Evolutionary conservation across 2,329 filamentous ascomycete genomes (phyloP).

Genomic region (Diaporthe aspalathi): DNA sequence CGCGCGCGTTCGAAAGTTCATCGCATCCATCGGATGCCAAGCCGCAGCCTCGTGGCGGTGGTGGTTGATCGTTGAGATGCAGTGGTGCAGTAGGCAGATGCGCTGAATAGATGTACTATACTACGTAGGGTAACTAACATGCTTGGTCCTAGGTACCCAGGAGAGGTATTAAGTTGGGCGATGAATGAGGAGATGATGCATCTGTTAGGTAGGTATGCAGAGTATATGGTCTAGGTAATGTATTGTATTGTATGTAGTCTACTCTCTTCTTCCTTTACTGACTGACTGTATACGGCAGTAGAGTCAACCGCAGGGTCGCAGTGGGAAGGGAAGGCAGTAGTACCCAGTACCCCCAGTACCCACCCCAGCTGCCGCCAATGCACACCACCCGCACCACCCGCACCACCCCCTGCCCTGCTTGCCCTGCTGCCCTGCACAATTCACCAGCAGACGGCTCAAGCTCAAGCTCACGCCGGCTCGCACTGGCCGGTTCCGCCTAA

Average conservation of each 20-base stretch:
- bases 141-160: too few relatives aligned
- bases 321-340: neutral
- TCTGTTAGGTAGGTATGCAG: too few relatives aligned
- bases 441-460: neutral
- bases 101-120: too few relatives aligned
- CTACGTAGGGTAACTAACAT: too few relatives aligned
- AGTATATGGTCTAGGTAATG: too few relatives aligned
- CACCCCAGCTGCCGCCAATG: neutral
- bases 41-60: neutral
- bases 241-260: too few relatives aligned
- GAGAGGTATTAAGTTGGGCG: neutral
- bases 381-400: neutral
- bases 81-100: neutral
- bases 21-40: conserved; percentile 23
- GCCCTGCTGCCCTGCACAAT: neutral
- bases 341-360: too few relatives aligned
- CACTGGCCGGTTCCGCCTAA: conserved; percentile 26
- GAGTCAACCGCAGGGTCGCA: neutral
- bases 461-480: conserved; percentile 22
- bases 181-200: too few relatives aligned
- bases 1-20: conserved; percentile 5
- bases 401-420: neutral
- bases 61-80: neutral
- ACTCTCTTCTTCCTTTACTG: too few relatives aligned
- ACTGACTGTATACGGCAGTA: neutral